Base-by-base conservation (phyloP, 202 grass and related monocot species). In the Elaeis oleifera region DNA sequence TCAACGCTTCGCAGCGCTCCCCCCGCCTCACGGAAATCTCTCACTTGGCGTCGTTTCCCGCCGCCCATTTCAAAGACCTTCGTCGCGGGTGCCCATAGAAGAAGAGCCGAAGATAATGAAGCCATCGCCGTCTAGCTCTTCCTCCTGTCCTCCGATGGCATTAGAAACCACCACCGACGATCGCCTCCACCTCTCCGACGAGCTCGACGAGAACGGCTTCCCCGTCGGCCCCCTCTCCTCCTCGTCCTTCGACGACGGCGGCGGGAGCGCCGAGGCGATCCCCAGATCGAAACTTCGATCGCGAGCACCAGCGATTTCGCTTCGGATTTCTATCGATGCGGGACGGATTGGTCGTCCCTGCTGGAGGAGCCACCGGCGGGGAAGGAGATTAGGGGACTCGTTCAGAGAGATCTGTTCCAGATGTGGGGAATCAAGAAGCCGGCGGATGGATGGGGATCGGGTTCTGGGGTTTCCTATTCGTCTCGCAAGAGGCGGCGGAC, bases 401-500 rank as follows among this genome's bases (percentile, higher is more conserved):
- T 84, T n/a, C 77, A 87, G 61, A 90, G 57, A 76, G 86, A 69
- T 75, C 77, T 87, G 51, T 76, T 90, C 74, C 80, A 87, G 81
- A 76, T 79, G 59, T 91, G 88, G 83, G 83, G 83, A 3, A 71
- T 91, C 65, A 6, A 79, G 52, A 84, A 65, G 17, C 68, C 57
- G 6, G 28, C 4, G 56, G 51, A 67, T 21, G 62, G 60, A 58
- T 58, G 1, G 24, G 68, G 24, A 6, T 22, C 50, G 15, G 13
- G 14, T 4, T 26, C 39, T 60, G 18, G 54, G 16, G 22, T 27
- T 71, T 13, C 39, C 4, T 44, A 6, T 44, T 11, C 36, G 9
- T 44, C 36, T 44, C 8, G 36, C 36, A 44, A 44, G 36, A 44
- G 9, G 36, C 36, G 36, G 36, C 36, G 36, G 36, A 44, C 5